Conservation (phyloP, 2,329 filamentous ascomycete genomes). For the Cryphonectria naterciae region DNA sequence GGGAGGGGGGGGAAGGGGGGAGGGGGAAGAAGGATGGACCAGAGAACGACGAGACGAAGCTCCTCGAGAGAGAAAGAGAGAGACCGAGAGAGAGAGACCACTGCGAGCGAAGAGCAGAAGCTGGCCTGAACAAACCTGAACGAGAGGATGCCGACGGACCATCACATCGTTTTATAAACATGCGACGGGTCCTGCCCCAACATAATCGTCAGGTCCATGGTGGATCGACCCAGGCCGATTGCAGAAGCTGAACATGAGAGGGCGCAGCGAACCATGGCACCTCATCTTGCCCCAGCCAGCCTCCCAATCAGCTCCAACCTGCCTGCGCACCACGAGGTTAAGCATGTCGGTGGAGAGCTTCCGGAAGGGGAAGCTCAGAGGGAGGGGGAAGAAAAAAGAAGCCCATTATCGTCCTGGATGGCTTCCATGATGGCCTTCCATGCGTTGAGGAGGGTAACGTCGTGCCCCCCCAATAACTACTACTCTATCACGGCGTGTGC, state of each 20-base stretch:
- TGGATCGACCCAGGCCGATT: slow-evolving; percentile 1
- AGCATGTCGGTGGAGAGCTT: not conserved
- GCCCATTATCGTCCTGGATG: not conserved
- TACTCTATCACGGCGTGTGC: not conserved
- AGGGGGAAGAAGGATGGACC: not conserved
- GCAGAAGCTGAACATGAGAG: slow-evolving; percentile 10
- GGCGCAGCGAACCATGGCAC: not conserved
- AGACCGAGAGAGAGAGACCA: not conserved
- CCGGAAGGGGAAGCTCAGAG: slow-evolving; percentile 13
- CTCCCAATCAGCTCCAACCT: slow-evolving; percentile 12
- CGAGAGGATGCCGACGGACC: not conserved
- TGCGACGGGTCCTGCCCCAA: not conserved
- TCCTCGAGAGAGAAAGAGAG: not conserved
- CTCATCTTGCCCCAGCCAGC: not conserved
- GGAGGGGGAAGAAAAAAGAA: not conserved
- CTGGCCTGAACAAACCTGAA: slow-evolving; percentile 10
- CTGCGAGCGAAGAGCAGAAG: slow-evolving; percentile 19
- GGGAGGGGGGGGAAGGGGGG: not conserved
- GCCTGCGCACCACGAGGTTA: not conserved
- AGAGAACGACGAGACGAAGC: not conserved
- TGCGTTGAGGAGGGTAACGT: not conserved
- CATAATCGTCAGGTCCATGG: not conserved
- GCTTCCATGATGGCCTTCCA: slow-evolving; percentile 1
- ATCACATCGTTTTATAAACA: slow-evolving; percentile 14
- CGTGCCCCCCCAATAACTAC: not conserved